Evolutionary conservation across 139 green algal species (phyloP), one percentile per base, ranked within the genome.

Genomic region (Astrephomene gubernaculifera): DNA sequence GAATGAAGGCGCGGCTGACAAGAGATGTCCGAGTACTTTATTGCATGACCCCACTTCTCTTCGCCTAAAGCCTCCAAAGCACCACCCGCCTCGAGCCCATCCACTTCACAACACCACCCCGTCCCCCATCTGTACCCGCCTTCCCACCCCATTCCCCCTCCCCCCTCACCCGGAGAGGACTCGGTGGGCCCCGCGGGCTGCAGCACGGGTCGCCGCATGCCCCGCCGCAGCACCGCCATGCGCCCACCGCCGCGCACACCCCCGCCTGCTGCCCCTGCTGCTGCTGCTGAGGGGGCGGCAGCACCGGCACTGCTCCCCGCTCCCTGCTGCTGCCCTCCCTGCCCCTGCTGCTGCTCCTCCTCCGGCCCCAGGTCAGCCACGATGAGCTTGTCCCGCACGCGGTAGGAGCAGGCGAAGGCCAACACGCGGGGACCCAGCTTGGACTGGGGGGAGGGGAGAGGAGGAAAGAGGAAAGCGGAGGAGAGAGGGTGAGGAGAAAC

Each of bases 321-420:
- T n/a, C n/a, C n/a, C n/a, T n/a, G n/a, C n/a, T n/a, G n/a, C n/a
- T n/a, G n/a, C n/a, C n/a, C n/a, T n/a, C n/a, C n/a, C n/a, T n/a
- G n/a, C n/a, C n/a, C n/a, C n/a, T n/a, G n/a, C n/a, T n/a, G n/a
- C n/a, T n/a, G n/a, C n/a, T n/a, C n/a, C n/a, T n/a, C n/a, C n/a
- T n/a, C n/a, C n/a, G n/a, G n/a, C n/a, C n/a, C 39, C 17, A 8
- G 39, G 76, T 83, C 76, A 39, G 76, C 76, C 76, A 83, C 43
- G 25, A 72, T 45, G 14, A 73, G 6, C 61, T 83, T 83, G 57
- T 83, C 76, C 8, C 39, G 4, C 43, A 83, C 27, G 31, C 64
- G 41, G 76, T 33, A 83, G 33, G 29, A 49, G 31, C 60, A 72
- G n/a, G 60, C 39, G n/a, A 83, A 25, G 5, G 60, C 52, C 36